A percentile compares a stretch with the other conserved stretches of the same genome.
Conservation (phyloP, 306 rosid genomes). For the Morella rubra region DNA sequence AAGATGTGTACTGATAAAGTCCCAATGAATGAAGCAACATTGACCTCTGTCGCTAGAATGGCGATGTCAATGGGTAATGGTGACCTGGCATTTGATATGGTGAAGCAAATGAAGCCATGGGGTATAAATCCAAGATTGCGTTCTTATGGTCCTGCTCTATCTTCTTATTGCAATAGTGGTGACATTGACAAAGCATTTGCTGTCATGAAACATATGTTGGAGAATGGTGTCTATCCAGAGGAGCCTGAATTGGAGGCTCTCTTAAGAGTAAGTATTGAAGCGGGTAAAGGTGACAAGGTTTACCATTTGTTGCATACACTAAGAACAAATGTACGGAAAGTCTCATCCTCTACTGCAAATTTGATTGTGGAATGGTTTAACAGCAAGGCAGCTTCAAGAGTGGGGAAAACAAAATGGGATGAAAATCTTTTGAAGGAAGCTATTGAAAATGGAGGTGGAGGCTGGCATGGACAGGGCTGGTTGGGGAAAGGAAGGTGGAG, state of each 20-base stretch:
- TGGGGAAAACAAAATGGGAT: slow-evolving; percentile 81
- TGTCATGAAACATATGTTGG: slow-evolving; percentile 86
- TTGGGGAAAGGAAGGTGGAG: slow-evolving; percentile 88
- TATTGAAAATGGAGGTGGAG: slow-evolving; percentile 83
- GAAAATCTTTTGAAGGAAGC: slow-evolving; percentile 45
- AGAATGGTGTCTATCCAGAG: slow-evolving; percentile 80
- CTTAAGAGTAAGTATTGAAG: slow-evolving; percentile 56
- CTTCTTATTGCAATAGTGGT: slow-evolving; percentile 58
- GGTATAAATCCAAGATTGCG: slow-evolving; percentile 78
- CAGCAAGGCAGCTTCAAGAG: slow-evolving; percentile 65
- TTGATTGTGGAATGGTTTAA: slow-evolving; percentile 69
- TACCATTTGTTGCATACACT: slow-evolving; percentile 82
- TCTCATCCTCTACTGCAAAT: slow-evolving; percentile 55
- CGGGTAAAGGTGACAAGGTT: slow-evolving; percentile 60
- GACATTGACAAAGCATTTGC: slow-evolving; percentile 74
- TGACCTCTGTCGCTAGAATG: slow-evolving; percentile 93
- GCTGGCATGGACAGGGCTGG: slow-evolving; percentile 98
- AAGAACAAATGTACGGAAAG: slow-evolving; percentile 65
- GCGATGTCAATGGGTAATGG: slow-evolving; percentile 91
- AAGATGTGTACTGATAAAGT: slow-evolving; percentile 58
- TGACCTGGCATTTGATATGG: slow-evolving; percentile 88
- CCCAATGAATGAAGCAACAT: slow-evolving; percentile 81
- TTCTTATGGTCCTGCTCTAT: slow-evolving; percentile 86
- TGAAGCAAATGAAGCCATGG: slow-evolving; percentile 72
- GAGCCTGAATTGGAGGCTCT: slow-evolving; percentile 87